These are phyloP conservation scores for Aspergillus sp. DNA, from an alignment of 2,329 filamentous ascomycete species.

Conservation along the genomic window DNA sequence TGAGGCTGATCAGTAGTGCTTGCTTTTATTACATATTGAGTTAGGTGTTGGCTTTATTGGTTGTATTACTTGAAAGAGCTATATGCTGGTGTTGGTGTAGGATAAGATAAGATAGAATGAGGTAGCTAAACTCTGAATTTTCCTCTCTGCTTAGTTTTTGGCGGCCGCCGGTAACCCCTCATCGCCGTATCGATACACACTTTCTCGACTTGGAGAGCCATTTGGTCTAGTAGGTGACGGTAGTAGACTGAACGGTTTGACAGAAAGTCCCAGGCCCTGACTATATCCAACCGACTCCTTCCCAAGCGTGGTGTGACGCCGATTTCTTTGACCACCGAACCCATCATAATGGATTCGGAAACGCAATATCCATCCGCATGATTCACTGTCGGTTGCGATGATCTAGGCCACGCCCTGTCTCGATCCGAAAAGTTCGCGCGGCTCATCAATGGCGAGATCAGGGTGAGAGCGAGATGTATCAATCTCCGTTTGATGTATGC, in stretches of 20 bases:
- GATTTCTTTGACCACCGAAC: background rate
- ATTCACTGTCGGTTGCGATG: background rate
- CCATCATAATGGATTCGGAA: too few species aligned
- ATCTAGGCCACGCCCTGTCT: background rate
- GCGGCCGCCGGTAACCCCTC: too few species aligned
- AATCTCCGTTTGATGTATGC: background rate
- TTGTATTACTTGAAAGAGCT: background rate
- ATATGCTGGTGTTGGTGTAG: background rate
- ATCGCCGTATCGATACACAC: background rate
- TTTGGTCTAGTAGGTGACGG: background rate
- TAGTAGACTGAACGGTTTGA: background rate
- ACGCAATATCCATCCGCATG: background rate
- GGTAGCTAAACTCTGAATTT: background rate
- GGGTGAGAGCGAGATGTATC: background rate
- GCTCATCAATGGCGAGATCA: background rate
- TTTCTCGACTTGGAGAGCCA: background rate
- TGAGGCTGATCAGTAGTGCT: constrained; percentile 21
- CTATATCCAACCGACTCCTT: background rate
- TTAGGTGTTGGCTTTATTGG: background rate
- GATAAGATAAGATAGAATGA: background rate
- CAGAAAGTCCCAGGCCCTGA: background rate
- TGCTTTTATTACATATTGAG: background rate
- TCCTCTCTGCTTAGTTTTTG: background rate
- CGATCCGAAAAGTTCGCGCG: background rate
- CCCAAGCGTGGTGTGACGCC: background rate